Evolutionary conservation across 2,329 filamentous ascomycete species (phyloP), one percentile per base, ranked within the genome.

Genomic region (Triangularia verruculosa): DNA sequence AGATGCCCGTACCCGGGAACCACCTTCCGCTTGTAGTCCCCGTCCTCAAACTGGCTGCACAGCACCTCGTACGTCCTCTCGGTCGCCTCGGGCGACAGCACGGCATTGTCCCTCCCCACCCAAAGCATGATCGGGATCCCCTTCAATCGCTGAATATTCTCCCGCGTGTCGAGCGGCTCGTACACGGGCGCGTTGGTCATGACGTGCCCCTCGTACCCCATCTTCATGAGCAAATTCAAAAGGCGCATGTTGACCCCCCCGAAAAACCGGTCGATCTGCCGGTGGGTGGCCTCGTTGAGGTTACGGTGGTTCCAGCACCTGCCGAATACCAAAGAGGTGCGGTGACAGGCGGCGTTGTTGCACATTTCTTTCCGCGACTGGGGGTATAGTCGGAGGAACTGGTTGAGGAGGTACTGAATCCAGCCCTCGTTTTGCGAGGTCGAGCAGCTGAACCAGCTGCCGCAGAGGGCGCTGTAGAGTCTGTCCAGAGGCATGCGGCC

Each of bases 221-320:
- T 82, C 34, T 75, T 76, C 79, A 87, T 86, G 11, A 89, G 79
- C 63, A 86, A 76, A 34, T 79, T 72, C 57, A 88, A 77, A 64
- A 83, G 75, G 1, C 78, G 80, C 83, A 88, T 88, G 72, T 83
- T 85, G 60, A 86, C 82, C 61, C 87, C 87, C 68, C 83, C 83
- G 62, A 89, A 84, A 74, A 88, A 86, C 30, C 82, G 79, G 72
- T 86, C 81, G 55, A 88, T 82, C 70, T 87, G 82, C 0, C 80
- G 76, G 73, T 89, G 87, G 1, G 87, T 90, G 2, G 82, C 85
- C 74, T 85, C 84, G 75, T 89, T 89, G 28, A 89, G 80, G 72
- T 89, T 89, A 3, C 69, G 72, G 73, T 90, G 87, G 70, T 82
- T 86, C 86, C 86, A 90, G 74, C 80, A 84, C 66, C 84, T 81